phyloP scores from a whole-genome alignment of 306 rosid genomes.

The Trifolium fragiferum region DNA sequence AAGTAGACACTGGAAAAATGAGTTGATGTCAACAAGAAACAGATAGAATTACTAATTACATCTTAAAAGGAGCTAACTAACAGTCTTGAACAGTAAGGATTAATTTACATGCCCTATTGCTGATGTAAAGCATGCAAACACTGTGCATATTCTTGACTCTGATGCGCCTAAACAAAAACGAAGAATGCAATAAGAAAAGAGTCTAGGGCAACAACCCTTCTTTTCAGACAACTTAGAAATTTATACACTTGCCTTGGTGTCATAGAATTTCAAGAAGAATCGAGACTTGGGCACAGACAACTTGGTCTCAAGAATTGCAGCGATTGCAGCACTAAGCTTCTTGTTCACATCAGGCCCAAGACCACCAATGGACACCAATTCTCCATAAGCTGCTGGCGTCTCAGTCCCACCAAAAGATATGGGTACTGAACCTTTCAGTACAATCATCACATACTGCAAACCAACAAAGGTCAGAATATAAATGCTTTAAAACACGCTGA shows the following conservation, averaged over 20 bases:
- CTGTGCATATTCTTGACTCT: slow-evolving; percentile 84
- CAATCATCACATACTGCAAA: slow-evolving; percentile 92
- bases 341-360: slow-evolving; percentile 80
- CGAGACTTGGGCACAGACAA: slow-evolving; percentile 86
- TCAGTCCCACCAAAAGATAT: slow-evolving; percentile 88
- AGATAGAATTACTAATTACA: slow-evolving; percentile 1
- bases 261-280: slow-evolving; percentile 82
- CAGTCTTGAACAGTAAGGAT: slow-evolving; percentile 52
- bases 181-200: slow-evolving; percentile 62
- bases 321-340: slow-evolving; percentile 84
- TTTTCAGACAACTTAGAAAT: slow-evolving; percentile 33
- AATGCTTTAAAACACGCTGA: slow-evolving; percentile 10
- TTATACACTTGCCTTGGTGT: slow-evolving; percentile 76
- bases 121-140: slow-evolving; percentile 92
- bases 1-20: slow-evolving; percentile 2
- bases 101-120: slow-evolving; percentile 80
- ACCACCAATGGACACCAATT: slow-evolving; percentile 95
- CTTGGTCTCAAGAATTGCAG: slow-evolving; percentile 80
- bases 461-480: not conserved
- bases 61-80: slow-evolving; percentile 37
- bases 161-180: slow-evolving; percentile 77
- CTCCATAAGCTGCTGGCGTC: slow-evolving; percentile 94
- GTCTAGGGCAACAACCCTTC: slow-evolving; percentile 45
- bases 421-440: slow-evolving; percentile 92
- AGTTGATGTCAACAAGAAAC: slow-evolving; percentile 20